Evolutionary conservation across 2,329 filamentous ascomycete species (phyloP).

Genomic region (Penicillium glabrum): DNA sequence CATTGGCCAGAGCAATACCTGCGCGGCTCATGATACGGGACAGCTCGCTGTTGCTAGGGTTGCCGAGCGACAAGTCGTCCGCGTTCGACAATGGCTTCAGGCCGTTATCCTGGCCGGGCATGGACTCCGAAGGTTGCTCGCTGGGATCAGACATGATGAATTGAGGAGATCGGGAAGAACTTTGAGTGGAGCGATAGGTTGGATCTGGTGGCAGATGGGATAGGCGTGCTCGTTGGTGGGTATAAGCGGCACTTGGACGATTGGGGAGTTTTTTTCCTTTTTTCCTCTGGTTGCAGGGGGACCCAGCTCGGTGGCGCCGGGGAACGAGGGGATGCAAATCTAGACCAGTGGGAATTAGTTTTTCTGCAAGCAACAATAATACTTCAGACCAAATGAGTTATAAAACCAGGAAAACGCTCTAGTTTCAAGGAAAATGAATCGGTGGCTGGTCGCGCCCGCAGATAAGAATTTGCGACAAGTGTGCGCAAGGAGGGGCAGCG

Average conservation of each 20-base stretch:
- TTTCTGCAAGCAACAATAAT: slow-evolving; percentile 14
- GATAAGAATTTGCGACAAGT: slow-evolving; percentile 21
- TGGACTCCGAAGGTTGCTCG: slow-evolving; percentile 29
- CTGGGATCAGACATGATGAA: slow-evolving; percentile 31
- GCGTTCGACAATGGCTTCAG: slow-evolving; percentile 34
- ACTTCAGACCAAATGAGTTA: background rate
- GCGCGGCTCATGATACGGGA: slow-evolving; percentile 29
- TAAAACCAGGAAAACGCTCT: background rate
- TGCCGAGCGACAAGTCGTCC: slow-evolving; percentile 28
- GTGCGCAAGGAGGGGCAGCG: slow-evolving; percentile 21
- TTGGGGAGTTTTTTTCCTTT: slow-evolving; percentile 3
- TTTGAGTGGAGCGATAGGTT: background rate
- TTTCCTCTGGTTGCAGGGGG: slow-evolving; percentile 10
- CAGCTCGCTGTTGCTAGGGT: slow-evolving; percentile 26
- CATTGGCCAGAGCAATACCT: slow-evolving; percentile 28
- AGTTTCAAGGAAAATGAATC: background rate
- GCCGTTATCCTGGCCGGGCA: slow-evolving; percentile 24
- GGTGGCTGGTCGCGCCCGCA: background rate
- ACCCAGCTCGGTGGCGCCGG: slow-evolving; percentile 20
- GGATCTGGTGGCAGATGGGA: background rate
- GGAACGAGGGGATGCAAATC: slow-evolving; percentile 20
- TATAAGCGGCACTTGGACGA: slow-evolving; percentile 1
- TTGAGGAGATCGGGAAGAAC: slow-evolving; percentile 2
- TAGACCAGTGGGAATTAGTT: slow-evolving; percentile 22
- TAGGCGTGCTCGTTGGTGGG: slow-evolving; percentile 8